Evolutionary conservation across 345 rosid species (phyloP), one percentile per base, ranked within the genome.

Genomic region (Microthlaspi erraticum): DNA sequence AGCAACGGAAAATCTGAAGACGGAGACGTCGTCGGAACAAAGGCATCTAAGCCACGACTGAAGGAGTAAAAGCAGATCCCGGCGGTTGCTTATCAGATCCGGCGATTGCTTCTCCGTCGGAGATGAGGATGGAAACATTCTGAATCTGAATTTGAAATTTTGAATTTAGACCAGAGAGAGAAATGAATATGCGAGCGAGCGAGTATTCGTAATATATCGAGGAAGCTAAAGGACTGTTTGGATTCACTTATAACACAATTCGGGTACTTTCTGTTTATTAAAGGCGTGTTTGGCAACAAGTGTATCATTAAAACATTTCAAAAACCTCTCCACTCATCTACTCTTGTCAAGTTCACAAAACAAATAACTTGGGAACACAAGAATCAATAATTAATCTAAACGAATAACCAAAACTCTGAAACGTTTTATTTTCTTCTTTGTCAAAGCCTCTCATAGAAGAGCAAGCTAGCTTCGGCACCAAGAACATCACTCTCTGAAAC

Each of bases 391-490:
- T 16, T 11, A 7, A 57, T 31, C 50, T 38, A 44, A 50, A 60
- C 31, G 19, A 36, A 36, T 10, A 37, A 66, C 1, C 19, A 20
- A 57, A 34, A 33, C 26, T 71, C 43, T 29, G 34, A n/a, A n/a
- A n/a, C n/a, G 2, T 8, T 38, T 36, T 58, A 16, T 1, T 6
- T 6, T 33, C 3, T 11, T 26, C 11, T 50, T 42, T 1, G 19
- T 62, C 5, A 44, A 31, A 70, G 60, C 76, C 78, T 85, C 81
- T 91, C 96, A 7, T 91, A 91, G 66, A 91, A 91, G 63, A 93
- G 97, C 83, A 93, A 63, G 83, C 88, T 87, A 38, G 94, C 97
- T 77, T 87, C 93, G 23, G 98, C 88, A 53, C 82, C 79, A 26
- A 87, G 86, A 79, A 89, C 94, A 50, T 91, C 95, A 45, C 70